Percentiles rank a stretch among this genome's conserved stretches.
Evolutionary conservation across 768 basidiomycete genomes (phyloP).

Genomic region (Psilocybe tampanensis): DNA sequence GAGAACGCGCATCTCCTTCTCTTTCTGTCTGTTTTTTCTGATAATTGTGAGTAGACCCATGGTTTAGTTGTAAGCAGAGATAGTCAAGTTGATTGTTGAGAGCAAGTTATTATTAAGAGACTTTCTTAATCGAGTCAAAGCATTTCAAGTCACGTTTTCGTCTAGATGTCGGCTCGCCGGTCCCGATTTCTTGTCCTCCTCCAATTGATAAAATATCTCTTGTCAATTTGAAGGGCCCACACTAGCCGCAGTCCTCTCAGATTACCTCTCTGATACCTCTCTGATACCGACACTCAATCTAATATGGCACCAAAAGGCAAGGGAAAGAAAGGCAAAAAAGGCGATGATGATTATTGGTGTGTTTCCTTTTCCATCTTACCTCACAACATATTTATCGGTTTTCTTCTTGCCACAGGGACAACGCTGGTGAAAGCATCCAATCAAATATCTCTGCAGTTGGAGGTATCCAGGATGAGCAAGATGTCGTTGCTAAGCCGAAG

Average conservation of each 20-base stretch:
- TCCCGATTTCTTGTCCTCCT: background rate
- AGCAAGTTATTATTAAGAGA: too few species aligned
- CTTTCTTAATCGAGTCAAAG: background rate
- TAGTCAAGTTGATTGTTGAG: background rate
- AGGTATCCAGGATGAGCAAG: constrained; percentile 41
- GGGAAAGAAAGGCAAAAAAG: constrained; percentile 86
- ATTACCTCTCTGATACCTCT: background rate
- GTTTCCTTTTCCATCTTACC: constrained; percentile 10
- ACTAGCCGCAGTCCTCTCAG: background rate
- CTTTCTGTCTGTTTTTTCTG: constrained; percentile 92
- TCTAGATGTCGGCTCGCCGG: constrained; percentile 4
- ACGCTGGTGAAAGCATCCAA: constrained; percentile 58
- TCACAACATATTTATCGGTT: constrained; percentile 14
- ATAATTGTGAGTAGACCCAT: constrained; percentile 99
- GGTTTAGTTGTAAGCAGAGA: background rate
- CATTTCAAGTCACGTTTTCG: constrained; percentile 6
- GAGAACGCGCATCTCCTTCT: constrained; percentile 94
- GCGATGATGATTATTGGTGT: constrained; percentile 85
- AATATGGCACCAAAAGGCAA: constrained; percentile 65
- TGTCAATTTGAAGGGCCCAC: background rate
- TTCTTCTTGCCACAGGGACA: constrained; percentile 50
- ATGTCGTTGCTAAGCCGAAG: constrained; percentile 28
- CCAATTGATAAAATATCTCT: constrained; percentile 2
- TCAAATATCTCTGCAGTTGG: constrained; percentile 36
- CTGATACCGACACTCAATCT: background rate